Percentiles rank a stretch among this genome's conserved stretches.
Conservation (phyloP, 257 asterid species). For the Striga asiatica region DNA sequence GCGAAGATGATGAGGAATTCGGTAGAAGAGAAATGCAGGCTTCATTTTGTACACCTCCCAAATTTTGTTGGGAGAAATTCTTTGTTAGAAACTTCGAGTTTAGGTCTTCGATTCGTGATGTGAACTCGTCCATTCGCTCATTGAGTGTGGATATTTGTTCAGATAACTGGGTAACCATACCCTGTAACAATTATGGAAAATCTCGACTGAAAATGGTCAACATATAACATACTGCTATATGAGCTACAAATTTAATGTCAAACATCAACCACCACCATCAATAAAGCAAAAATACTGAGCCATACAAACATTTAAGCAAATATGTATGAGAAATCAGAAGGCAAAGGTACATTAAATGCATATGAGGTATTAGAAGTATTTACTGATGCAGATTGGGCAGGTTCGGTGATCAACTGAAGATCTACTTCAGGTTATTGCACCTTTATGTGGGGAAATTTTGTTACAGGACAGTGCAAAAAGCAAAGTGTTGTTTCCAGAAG, state of each 20-base stretch:
- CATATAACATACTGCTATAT: too few relatives aligned
- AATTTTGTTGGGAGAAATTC: constrained; percentile 59
- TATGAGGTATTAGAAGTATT: not conserved
- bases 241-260: too few relatives aligned
- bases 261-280: too few relatives aligned
- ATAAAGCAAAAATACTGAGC: too few relatives aligned
- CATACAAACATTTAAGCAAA: too few relatives aligned
- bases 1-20: constrained; percentile 69
- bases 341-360: too few relatives aligned
- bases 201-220: constrained; percentile 9
- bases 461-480: not conserved
- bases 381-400: not conserved
- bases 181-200: constrained; percentile 41
- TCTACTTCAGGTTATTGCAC: not conserved
- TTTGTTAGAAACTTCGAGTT: constrained; percentile 51
- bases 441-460: not conserved
- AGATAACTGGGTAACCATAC: constrained; percentile 66
- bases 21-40: constrained; percentile 52
- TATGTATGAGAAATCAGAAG: too few relatives aligned
- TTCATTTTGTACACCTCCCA: constrained; percentile 67
- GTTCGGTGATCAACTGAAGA: not conserved
- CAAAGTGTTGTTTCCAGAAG: not conserved
- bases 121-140: constrained; percentile 95
- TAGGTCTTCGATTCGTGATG: constrained; percentile 77
- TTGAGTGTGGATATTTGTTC: constrained; percentile 87